phyloP scores from a whole-genome alignment of 176 grass and related monocot species.

The Oryza coarctata region DNA sequence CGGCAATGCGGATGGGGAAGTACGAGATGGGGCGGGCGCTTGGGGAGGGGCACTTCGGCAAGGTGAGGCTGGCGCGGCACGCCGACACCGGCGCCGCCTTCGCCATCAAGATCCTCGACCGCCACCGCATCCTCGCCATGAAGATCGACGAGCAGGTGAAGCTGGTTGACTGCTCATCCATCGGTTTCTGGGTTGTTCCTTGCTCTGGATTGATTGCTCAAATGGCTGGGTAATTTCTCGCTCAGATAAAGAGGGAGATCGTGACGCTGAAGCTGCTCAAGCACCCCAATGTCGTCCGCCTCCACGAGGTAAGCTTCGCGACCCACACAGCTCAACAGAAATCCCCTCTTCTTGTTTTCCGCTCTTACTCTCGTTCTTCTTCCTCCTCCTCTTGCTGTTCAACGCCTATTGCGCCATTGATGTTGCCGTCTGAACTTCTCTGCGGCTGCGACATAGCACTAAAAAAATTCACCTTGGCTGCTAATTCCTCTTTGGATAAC shows the following conservation, averaged over 20 bases:
- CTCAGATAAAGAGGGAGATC: conserved; percentile 81
- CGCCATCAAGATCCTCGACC: conserved; percentile 98
- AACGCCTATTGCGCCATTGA: conserved; percentile 3
- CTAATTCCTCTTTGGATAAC: conserved; percentile 17
- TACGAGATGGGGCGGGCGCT: conserved; percentile 86
- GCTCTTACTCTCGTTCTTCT: neutral
- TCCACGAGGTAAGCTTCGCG: conserved; percentile 49
- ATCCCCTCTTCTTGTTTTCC: neutral
- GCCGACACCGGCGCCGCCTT: conserved; percentile 52
- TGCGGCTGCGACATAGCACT: neutral
- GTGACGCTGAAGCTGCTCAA: conserved; percentile 75
- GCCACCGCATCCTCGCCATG: conserved; percentile 70
- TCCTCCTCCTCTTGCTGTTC: neutral
- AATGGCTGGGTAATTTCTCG: neutral
- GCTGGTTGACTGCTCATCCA: no score
- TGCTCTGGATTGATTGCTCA: neutral
- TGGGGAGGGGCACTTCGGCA: conserved; percentile 84
- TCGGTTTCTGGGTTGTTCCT: neutral
- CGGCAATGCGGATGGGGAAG: conserved; percentile 60
- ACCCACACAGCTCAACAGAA: neutral
- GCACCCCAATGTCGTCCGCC: conserved; percentile 77
- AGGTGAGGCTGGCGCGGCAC: conserved; percentile 72
- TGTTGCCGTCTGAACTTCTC: conserved; percentile 10
- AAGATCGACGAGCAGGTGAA: conserved; percentile 79
- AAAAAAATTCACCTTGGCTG: neutral